Conservation (phyloP, 805 yeast species). For the Saccharomycopsis babjevae region DNA sequence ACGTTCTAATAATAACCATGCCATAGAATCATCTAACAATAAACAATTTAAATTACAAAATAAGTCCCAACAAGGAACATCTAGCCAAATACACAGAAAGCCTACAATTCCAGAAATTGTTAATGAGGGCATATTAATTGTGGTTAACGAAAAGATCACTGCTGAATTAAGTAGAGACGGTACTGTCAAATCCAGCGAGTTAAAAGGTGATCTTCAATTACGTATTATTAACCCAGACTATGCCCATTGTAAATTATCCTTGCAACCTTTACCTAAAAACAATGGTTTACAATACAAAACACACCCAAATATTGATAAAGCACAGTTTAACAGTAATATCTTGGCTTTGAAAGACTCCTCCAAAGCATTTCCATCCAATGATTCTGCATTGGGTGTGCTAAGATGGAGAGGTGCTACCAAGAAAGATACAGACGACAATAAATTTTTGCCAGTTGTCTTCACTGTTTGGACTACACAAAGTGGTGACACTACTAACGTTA, state of each 20-base stretch:
- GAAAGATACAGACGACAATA: conserved; percentile 37
- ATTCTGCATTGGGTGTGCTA: conserved; percentile 80
- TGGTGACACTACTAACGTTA: conserved; percentile 56
- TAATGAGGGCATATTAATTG: conserved; percentile 72
- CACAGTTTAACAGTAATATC: conserved; percentile 45
- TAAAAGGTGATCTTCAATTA: conserved; percentile 84
- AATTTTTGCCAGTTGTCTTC: conserved; percentile 53
- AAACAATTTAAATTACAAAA: conserved; percentile 1
- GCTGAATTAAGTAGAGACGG: conserved; percentile 85
- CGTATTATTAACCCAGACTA: conserved; percentile 71
- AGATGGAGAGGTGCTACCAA: conserved; percentile 80
- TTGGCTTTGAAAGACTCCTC: conserved; percentile 68
- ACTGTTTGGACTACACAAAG: conserved; percentile 74
- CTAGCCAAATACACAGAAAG: conserved; percentile 17
- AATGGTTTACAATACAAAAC: conserved; percentile 71
- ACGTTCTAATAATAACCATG: neutral
- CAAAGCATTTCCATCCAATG: conserved; percentile 85
- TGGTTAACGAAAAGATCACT: conserved; percentile 65
- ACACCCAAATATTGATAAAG: conserved; percentile 90
- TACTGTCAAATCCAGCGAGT: conserved; percentile 53
- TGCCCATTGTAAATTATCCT: conserved; percentile 53
- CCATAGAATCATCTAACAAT: neutral
- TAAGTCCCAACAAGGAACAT: neutral
- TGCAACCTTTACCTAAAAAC: conserved; percentile 38
- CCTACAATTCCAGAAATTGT: conserved; percentile 23